These are phyloP conservation scores for Zymoseptoria ardabiliae DNA, from an alignment of 2,329 filamentous ascomycete genomes.

Conservation along the genomic window DNA sequence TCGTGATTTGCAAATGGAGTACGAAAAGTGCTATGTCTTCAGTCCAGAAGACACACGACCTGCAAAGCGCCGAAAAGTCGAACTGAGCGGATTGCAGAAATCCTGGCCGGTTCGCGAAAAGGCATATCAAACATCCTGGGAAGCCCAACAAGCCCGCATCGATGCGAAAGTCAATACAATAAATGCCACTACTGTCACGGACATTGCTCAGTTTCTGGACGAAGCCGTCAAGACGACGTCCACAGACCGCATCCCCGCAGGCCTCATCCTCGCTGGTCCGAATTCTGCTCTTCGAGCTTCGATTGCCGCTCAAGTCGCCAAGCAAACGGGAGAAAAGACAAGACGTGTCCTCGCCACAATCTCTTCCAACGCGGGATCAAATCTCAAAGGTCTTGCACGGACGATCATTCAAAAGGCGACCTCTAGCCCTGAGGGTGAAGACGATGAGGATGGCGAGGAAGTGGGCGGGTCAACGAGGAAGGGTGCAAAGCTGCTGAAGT, in stretches of 20 bases:
- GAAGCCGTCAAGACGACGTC: slow-evolving; percentile 14
- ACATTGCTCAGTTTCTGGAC: slow-evolving; percentile 35
- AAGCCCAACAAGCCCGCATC: slow-evolving; percentile 55
- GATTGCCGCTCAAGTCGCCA: slow-evolving; percentile 62
- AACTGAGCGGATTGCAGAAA: slow-evolving; percentile 27
- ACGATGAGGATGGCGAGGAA: slow-evolving; percentile 50
- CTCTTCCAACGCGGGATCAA: slow-evolving; percentile 63
- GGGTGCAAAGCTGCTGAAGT: slow-evolving; percentile 58
- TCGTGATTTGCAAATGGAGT: slow-evolving; percentile 34
- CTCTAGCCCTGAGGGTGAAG: slow-evolving; percentile 33
- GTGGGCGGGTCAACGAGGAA: slow-evolving; percentile 22
- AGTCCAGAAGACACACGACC: slow-evolving; percentile 32
- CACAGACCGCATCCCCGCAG: slow-evolving; percentile 13
- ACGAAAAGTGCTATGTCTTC: slow-evolving; percentile 43
- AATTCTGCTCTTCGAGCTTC: slow-evolving; percentile 69
- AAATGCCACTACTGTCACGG: slow-evolving; percentile 33
- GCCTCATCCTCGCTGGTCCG: slow-evolving; percentile 65
- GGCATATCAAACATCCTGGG: slow-evolving; percentile 59
- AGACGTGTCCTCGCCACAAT: slow-evolving; percentile 57
- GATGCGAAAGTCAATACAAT: slow-evolving; percentile 41
- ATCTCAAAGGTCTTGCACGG: slow-evolving; percentile 65
- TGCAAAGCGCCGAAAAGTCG: slow-evolving; percentile 34
- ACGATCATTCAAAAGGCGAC: slow-evolving; percentile 63
- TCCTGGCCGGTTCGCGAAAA: slow-evolving; percentile 46
- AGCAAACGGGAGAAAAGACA: slow-evolving; percentile 32